A percentile compares a stretch with the other conserved stretches of the same genome.
Evolutionary conservation across 2,329 filamentous ascomycete species (phyloP).

Genomic region (Trichophyton rubrum): DNA sequence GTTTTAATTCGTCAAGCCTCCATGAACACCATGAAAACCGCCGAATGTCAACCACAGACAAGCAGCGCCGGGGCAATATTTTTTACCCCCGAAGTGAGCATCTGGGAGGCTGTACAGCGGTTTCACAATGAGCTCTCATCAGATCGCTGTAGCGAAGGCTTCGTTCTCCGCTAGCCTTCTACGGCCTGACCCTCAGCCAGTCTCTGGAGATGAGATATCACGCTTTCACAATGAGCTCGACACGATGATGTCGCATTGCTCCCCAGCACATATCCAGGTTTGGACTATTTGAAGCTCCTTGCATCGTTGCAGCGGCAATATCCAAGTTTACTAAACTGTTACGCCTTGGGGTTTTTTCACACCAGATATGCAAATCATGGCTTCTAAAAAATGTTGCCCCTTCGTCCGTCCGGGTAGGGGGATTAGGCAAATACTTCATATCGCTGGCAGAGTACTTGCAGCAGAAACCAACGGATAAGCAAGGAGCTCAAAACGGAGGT

Average conservation of each 20-base stretch:
- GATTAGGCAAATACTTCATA: conserved; percentile 63
- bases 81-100: too few relatives aligned
- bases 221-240: conserved; percentile 55
- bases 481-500: conserved; percentile 7
- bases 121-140: conserved; percentile 49
- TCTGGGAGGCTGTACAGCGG: too few relatives aligned
- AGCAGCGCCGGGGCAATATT: too few relatives aligned
- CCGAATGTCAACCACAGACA: too few relatives aligned
- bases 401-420: conserved; percentile 52
- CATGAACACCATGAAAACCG: too few relatives aligned
- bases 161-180: conserved; percentile 63
- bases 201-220: conserved; percentile 57
- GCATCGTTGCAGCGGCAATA: conserved; percentile 5
- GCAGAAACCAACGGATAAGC: conserved; percentile 15
- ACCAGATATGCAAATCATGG: conserved; percentile 79
- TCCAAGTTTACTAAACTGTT: conserved; percentile 26
- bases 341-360: conserved; percentile 12
- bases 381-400: conserved; percentile 58
- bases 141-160: conserved; percentile 65
- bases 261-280: conserved; percentile 78
- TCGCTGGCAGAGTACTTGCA: conserved; percentile 52
- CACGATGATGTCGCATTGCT: conserved; percentile 56
- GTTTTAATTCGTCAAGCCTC: too few relatives aligned
- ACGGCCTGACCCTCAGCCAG: conserved; percentile 58
- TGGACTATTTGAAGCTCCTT: conserved; percentile 33